These are phyloP conservation scores for Amylostereum chailletii DNA, from an alignment of 1,284 basidiomycete species.

Conservation along the genomic window DNA sequence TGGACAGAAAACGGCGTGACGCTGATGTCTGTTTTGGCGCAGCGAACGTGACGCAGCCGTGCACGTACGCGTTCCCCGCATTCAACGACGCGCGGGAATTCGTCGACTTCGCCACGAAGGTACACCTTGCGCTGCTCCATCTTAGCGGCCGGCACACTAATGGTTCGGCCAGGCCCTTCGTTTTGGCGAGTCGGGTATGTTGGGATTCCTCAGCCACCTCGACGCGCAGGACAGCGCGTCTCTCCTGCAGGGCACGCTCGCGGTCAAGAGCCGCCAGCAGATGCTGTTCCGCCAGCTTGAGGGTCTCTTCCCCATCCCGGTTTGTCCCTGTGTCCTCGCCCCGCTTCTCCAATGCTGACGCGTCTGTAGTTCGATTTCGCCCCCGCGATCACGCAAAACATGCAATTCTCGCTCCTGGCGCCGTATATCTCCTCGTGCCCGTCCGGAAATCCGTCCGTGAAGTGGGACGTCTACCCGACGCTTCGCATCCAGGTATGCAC, in stretches of 20 bases:
- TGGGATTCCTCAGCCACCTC: slow-evolving; percentile 55
- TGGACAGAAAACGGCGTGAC: no score
- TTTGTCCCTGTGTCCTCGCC: slow-evolving; percentile 13
- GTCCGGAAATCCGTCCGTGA: slow-evolving; percentile 44
- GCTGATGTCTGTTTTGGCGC: no score
- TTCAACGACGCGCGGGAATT: slow-evolving; percentile 30
- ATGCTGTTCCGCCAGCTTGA: slow-evolving; percentile 61
- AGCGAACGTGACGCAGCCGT: no score
- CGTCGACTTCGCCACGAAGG: slow-evolving; percentile 34
- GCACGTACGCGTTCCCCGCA: no score
- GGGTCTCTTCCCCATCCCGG: slow-evolving; percentile 56
- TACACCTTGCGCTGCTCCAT: no score
- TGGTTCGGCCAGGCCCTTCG: slow-evolving; percentile 33
- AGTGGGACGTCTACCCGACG: slow-evolving; percentile 46
- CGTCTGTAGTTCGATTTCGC: slow-evolving; percentile 29
- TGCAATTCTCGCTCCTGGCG: slow-evolving; percentile 54
- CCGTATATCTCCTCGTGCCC: slow-evolving; percentile 55
- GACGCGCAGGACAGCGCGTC: slow-evolving; percentile 49
- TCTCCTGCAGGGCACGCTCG: slow-evolving; percentile 50
- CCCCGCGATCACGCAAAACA: slow-evolving; percentile 49
- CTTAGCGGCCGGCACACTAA: no score
- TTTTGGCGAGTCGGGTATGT: slow-evolving; percentile 55
- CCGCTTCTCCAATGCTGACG: no score
- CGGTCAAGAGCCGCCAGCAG: slow-evolving; percentile 62
- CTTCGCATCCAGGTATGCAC: slow-evolving; percentile 33